Base-by-base conservation (phyloP, 1,284 basidiomycete species). In the Ustilago cynodontis region DNA sequence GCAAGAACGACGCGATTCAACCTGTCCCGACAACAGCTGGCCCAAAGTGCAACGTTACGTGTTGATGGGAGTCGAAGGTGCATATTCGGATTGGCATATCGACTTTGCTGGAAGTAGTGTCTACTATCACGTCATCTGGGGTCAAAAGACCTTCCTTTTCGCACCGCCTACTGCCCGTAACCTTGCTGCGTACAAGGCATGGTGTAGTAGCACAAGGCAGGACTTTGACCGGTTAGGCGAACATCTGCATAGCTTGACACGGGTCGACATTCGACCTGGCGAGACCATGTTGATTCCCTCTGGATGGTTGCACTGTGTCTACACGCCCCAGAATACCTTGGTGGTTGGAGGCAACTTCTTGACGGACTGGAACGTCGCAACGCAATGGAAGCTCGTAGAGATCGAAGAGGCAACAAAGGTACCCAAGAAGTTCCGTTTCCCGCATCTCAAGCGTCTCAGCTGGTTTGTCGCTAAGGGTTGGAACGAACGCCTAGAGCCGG, bases 1-100 rank as follows among this genome's bases (percentile, higher is more conserved):
- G 0, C 28, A 62, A 50, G 72, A 83, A 50, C 73, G 81, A 41
- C 85, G 82, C 11, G 73, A 74, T 20, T n/a, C 41, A 10, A 45
- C 57, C 2, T 65, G 59, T 52, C 62, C 67, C 20, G 78, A 79
- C 22, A 78, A 78, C 35, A 68, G 77, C 51, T 98, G 94, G 86
- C 96, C 96, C 7, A 96, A 97, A 82, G 96, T 99, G 5, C 94
- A 97, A 83, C 87, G 97, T 50, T 99, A 99, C 86, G 97, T 95
- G 82, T 88, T 99, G 71, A 98, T 98, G 94, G 92, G 94, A 59
- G 92, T 91, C 16, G 88, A 88, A 24, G 89, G 90, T 71, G 94
- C 94, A 45, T 78, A 95, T 93, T 98, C 96, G 70, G 95, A 82
- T 59, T 80, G 79, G 68, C 81, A 83, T 47, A 77, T 84, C 50